Base-by-base conservation (phyloP, 2,329 filamentous ascomycete genomes). In the Dothistroma pini region DNA sequence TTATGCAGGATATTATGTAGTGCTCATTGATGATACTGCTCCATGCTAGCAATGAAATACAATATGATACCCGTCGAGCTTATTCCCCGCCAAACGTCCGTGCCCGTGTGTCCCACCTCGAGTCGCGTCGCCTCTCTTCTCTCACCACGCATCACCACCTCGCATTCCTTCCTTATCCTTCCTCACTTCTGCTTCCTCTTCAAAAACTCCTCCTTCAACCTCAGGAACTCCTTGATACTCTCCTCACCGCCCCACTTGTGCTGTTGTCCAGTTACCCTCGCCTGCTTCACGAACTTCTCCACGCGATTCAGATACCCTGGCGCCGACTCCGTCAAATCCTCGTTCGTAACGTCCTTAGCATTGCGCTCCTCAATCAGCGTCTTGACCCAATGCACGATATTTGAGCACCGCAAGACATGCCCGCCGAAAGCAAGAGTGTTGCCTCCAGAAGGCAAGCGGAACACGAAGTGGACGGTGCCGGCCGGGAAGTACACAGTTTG, bases 311-410 rank as follows among this genome's bases (percentile, higher is more conserved):
- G 64, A 61, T 73, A 73, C 4, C 66, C 69, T 7, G 66, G 62
- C 32, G 70, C 70, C 21, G 73, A 71, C 48, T 78, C 70, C 59
- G 75, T 76, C 58, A 81, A 62, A 19, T 80, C 79, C 63, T 80
- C 69, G 38, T 77, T 77, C 59, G 80, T 78, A 53, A 80, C 76
- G 41, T 77, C 75, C 62, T 74, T 72, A 48, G 77, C 73, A 19
- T 76, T 69, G 1, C 76, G 75, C 62, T 77, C 76, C 56, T 78
- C 75, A 57, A 80, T 75, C 50, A 81, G 68, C 54, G 77, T 79
- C 68, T 77, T 75, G 12, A 79, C 71, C 74, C 80, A 79, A 56
- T 77, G 69, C 10, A 78, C 74, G 12, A 74, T 70, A 55, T 70
- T 72, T n/a, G 70, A 72, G 61, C 70, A 72, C 29, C 72, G 66